Base-by-base conservation (phyloP, 148 eudicot genomes). In the Vaccinium vitisidaea region DNA sequence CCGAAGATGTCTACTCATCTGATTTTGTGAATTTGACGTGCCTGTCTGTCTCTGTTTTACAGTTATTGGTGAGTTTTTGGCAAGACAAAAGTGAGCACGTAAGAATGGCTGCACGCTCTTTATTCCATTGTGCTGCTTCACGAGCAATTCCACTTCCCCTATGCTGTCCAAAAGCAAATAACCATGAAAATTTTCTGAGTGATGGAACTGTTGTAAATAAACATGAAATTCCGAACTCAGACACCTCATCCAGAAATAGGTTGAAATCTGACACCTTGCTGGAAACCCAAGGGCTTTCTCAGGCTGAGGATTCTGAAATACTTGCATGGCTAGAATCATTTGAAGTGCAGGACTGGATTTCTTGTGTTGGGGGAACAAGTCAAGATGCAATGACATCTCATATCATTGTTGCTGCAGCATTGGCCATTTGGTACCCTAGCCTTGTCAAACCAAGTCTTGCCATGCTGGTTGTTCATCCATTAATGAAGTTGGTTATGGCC, bases 371-470 rank as follows among this genome's bases (percentile, higher is more conserved):
- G 79, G 99, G 98, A 86, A 94, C 96, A 86, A 95, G 90, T 85
- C 98, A 97, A 90, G 99, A 97, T 84, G 99, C 96, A 73, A 97
- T 95, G 99, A 88, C 98, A 77, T 94, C 98, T 83, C 98, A 93
- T 87, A 95, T 97, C 39, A 90, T 97, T 88, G 98, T 97, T 85
- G 98, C 98, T 77, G 93, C 98, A 53, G 99, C 99, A 55, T 86
- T 97, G 85, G 93, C 95, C 86, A 90, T 94, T 87, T 97, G 99
- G 98, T 95, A 97, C 77, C 98, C 98, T 82, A 95, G 96, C 92
- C 98, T 97, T 79, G 96, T 94, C 82, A 95, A 93, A 89, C 91
- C 90, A 71, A 90, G 88, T 88, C 94, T 97, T 86, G 89, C 98
- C n/a, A 84, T 83, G 89, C 82, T 93, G 83, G 90, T 86, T 80